phyloP scores from a whole-genome alignment of 1,284 basidiomycete genomes.

The Rhodofomes roseus region DNA sequence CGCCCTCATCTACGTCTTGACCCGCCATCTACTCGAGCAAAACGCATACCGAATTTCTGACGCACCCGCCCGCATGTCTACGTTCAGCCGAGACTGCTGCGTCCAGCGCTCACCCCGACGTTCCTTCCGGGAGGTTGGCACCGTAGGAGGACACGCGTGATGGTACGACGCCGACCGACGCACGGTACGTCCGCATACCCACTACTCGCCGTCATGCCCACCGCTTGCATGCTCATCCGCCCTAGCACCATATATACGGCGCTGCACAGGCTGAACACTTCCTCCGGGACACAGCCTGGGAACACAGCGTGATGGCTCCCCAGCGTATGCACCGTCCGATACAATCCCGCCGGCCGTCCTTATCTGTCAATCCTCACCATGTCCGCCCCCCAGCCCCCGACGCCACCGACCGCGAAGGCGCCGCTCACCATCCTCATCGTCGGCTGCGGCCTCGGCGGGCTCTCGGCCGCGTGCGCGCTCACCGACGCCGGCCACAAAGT shows the following conservation, averaged over 20 bases:
- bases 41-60: background rate
- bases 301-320: background rate
- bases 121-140: too few species aligned
- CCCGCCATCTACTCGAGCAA: background rate
- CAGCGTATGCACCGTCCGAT: background rate
- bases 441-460: conserved; percentile 45
- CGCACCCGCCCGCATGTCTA: too few species aligned
- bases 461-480: conserved; percentile 41
- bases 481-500: conserved; percentile 43
- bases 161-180: too few species aligned
- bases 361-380: conserved; percentile 19
- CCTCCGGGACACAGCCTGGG: conserved; percentile 1
- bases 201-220: background rate
- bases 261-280: background rate
- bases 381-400: conserved; percentile 26
- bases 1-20: background rate
- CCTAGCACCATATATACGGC: background rate
- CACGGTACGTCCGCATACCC: background rate
- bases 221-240: background rate
- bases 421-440: conserved; percentile 42
- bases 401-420: conserved; percentile 16
- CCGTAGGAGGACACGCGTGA: background rate
- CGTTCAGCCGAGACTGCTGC: too few species aligned
- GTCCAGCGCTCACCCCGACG: too few species aligned
- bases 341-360: conserved; percentile 13